Evolutionary conservation across 108 stramenopile species (phyloP).

Genomic region (Cyclotella choctawhatcheeana): DNA sequence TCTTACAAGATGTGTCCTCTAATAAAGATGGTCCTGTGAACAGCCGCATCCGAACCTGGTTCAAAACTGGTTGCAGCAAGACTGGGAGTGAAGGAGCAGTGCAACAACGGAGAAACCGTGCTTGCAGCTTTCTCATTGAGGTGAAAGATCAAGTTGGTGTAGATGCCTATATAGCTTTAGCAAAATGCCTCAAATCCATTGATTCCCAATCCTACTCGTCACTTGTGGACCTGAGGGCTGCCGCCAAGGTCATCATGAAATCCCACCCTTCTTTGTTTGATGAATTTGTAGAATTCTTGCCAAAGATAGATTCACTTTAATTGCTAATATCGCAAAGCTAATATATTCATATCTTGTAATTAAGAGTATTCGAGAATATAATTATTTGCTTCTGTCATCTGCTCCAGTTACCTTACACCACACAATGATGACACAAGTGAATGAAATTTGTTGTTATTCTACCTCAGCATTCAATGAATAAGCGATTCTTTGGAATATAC

Average conservation of each 20-base stretch:
- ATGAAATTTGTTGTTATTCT: no score
- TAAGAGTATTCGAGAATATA: background rate
- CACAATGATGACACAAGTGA: no score
- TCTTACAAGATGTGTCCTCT: background rate
- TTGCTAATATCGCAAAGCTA: no score
- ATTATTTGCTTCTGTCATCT: background rate
- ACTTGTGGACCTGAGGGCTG: conserved; percentile 47
- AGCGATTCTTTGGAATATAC: no score
- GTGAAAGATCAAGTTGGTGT: conserved; percentile 59
- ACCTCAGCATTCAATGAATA: no score
- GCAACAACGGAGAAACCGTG: conserved; percentile 57
- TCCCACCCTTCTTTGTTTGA: conserved; percentile 60
- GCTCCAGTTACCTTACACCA: no score
- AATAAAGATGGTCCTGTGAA: conserved; percentile 23
- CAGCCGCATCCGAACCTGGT: conserved; percentile 37
- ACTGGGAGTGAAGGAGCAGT: conserved; percentile 51
- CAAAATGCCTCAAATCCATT: conserved; percentile 53
- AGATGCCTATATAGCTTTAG: conserved; percentile 52
- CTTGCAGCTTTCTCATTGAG: conserved; percentile 62
- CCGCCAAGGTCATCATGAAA: conserved; percentile 54
- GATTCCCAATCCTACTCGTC: conserved; percentile 44
- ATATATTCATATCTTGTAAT: background rate
- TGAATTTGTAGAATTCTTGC: conserved; percentile 65
- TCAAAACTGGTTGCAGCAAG: conserved; percentile 58
- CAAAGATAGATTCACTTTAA: conserved; percentile 50